A percentile compares a stretch with the other conserved stretches of the same genome.
These are phyloP conservation scores for Sarocladium oryzae DNA, from an alignment of 2,329 filamentous ascomycete species.

Conservation along the genomic window DNA sequence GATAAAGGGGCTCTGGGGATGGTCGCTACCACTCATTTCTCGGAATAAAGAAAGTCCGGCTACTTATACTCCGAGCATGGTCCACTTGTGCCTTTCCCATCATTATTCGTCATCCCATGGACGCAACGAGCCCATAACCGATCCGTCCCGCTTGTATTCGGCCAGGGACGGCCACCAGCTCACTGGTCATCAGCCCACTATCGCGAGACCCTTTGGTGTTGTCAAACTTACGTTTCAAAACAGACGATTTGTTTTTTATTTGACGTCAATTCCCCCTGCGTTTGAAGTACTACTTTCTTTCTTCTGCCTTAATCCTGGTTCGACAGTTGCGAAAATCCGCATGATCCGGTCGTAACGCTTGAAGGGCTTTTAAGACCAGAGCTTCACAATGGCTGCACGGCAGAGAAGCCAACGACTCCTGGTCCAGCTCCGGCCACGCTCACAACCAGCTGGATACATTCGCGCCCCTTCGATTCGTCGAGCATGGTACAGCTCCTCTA, in stretches of 20 bases:
- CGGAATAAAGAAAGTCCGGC: no score
- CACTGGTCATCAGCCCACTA: constrained; percentile 8
- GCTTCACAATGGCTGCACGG: constrained; percentile 4
- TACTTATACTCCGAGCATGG: no score
- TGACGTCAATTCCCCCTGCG: not conserved
- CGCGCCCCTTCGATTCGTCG: not conserved
- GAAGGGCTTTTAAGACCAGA: not conserved
- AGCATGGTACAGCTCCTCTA: not conserved
- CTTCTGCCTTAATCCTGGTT: no score
- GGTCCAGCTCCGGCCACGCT: not conserved
- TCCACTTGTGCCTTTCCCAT: not conserved
- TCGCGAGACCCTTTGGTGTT: not conserved
- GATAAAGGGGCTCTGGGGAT: no score
- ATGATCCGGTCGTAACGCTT: not conserved
- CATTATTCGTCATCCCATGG: not conserved
- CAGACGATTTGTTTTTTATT: not conserved
- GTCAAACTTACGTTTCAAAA: constrained; percentile 8
- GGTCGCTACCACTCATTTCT: no score
- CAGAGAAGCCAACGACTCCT: constrained; percentile 5
- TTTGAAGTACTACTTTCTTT: not conserved
- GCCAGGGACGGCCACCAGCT: constrained; percentile 5
- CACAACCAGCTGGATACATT: no score
- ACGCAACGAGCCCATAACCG: not conserved
- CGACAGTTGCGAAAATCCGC: not conserved
- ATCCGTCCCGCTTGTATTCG: not conserved